A percentile compares a stretch with the other conserved stretches of the same genome.
phyloP scores from a whole-genome alignment of 345 rosid genomes.

The Eucalyptus tenuipes region DNA sequence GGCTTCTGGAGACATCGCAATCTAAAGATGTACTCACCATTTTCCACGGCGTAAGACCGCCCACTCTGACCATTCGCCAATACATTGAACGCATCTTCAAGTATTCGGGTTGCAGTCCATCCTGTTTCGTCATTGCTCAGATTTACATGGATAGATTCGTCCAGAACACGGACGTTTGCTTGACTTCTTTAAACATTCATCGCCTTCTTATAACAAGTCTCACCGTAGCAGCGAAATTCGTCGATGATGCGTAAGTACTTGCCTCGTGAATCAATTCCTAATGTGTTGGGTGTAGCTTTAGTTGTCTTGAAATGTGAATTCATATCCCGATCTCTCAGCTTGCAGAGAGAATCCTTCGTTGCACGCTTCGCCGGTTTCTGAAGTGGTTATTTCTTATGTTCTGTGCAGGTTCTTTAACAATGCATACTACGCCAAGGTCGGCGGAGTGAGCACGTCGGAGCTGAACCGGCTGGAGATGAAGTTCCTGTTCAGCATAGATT shows the following conservation, averaged over 20 bases:
- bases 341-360: neutral
- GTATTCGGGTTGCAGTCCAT: conserved; percentile 79
- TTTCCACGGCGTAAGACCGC: conserved; percentile 59
- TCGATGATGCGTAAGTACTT: conserved; percentile 68
- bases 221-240: conserved; percentile 77
- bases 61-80: conserved; percentile 46
- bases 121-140: conserved; percentile 78
- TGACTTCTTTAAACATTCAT: conserved; percentile 68
- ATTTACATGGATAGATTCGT: conserved; percentile 65
- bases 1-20: conserved; percentile 10
- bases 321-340: neutral
- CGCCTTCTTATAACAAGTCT: conserved; percentile 77
- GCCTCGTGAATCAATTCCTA: neutral
- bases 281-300: neutral
- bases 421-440: conserved; percentile 85
- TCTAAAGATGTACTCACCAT: conserved; percentile 19
- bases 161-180: conserved; percentile 24
- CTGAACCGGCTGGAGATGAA: conserved; percentile 80
- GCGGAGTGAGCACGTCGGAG: conserved; percentile 78
- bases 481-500: conserved; percentile 65
- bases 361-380: neutral
- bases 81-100: conserved; percentile 79
- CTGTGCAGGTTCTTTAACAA: conserved; percentile 74
- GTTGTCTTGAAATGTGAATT: neutral
- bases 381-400: neutral